Base-by-base conservation (phyloP, 2,329 filamentous ascomycete species). In the Microdochium trichocladiopsis region DNA sequence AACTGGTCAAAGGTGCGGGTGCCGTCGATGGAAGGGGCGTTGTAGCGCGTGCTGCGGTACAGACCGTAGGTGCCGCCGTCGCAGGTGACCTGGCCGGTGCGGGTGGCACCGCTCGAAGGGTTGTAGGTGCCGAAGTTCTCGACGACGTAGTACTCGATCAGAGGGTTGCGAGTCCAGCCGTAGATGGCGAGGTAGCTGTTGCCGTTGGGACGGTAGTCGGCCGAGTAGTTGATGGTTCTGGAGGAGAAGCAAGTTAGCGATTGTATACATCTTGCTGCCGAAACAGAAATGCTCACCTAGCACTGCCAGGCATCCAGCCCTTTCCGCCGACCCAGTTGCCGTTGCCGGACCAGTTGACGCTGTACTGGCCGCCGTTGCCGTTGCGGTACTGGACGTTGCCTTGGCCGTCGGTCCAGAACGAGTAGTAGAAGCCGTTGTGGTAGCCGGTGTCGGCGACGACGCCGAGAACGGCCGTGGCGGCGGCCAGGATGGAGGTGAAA, bases 391-490 rank as follows among this genome's bases (percentile, higher is more conserved):
- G 75, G 8, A 78, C 75, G 43, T 67, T 61, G 36, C 68, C 72
- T n/a, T 65, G 69, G 25, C 75, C 74, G 54, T 83, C 79, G 52
- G 74, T 80, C 78, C 78, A 84, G 70, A 74, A 83, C 9, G 76
- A 80, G 66, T 79, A 84, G 70, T 77, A 84, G 69, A 73, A 84
- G 51, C 79, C 79, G 59, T 80, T 76, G 68, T 77, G 69, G 6
- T 70, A 77, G 49, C 79, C 80, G 2, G 74, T 76, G 51, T 70
- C 63, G 45, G 67, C 66, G 49, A 71, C 55, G 25, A 62, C 67
- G 48, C 65, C 58, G 33, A 62, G 58, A 48, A 65, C 61, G 45
- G 68, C 63, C 25, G 66, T 57, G 50, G 64, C 60, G 47, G 69
- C 66, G 43, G 70, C 53, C 50, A 75, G 55, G 53, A 75, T 54